phyloP scores from a whole-genome alignment of 345 rosid species.

The Rhizophora mangle region DNA sequence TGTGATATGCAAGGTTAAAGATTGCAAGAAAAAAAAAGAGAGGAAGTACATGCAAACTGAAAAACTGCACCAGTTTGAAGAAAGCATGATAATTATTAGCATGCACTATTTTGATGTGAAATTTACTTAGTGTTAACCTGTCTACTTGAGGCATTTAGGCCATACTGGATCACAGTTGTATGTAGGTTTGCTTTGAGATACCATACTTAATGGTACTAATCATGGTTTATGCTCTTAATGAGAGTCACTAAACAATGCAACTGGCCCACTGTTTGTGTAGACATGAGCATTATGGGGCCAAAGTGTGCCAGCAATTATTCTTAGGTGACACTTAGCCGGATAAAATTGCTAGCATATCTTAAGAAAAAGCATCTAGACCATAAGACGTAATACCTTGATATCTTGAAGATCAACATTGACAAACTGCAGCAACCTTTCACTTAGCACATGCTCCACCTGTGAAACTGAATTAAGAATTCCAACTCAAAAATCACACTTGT shows the following conservation, averaged over 20 bases:
- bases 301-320: not conserved
- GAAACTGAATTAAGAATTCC: constrained; percentile 19
- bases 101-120: too few species aligned
- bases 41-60: not conserved
- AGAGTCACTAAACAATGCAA: too few species aligned
- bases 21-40: not conserved
- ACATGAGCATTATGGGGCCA: not conserved
- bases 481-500: constrained; percentile 5
- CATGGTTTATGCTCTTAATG: too few species aligned
- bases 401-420: constrained; percentile 58
- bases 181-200: too few species aligned
- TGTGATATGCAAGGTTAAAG: constrained; percentile 1
- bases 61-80: not conserved
- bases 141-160: too few species aligned
- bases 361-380: constrained; percentile 2
- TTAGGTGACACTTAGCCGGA: not conserved
- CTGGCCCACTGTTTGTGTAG: too few species aligned
- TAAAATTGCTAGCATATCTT: constrained; percentile 3
- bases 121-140: too few species aligned
- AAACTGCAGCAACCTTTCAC: constrained; percentile 51
- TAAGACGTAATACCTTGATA: constrained; percentile 47
- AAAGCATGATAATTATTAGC: too few species aligned
- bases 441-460: constrained; percentile 64
- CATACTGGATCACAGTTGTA: too few species aligned
- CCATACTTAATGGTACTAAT: too few species aligned